A percentile compares a stretch with the other conserved stretches of the same genome.
Evolutionary conservation across 768 basidiomycete species (phyloP).

Genomic region (Lentinula aciculospora): DNA sequence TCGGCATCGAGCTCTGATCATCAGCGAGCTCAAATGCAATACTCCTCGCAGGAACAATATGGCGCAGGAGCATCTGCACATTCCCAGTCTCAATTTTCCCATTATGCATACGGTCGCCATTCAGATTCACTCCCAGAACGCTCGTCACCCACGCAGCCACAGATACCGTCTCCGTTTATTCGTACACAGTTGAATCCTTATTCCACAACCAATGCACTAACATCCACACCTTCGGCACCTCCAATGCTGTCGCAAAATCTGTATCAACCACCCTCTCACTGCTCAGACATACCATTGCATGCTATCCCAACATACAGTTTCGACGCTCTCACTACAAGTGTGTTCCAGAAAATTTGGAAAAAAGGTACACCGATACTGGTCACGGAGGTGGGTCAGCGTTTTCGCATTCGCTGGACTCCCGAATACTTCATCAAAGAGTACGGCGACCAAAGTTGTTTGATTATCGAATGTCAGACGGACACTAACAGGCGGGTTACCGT

Average conservation of each 20-base stretch:
- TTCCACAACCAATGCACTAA: background rate
- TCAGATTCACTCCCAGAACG: background rate
- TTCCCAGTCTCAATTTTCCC: background rate
- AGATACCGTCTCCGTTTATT: background rate
- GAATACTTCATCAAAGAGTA: conserved; percentile 72
- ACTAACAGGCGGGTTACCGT: conserved; percentile 58
- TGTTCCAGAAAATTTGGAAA: conserved; percentile 69
- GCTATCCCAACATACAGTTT: conserved; percentile 40
- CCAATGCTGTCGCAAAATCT: background rate
- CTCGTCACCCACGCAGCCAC: background rate
- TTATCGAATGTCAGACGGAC: conserved; percentile 82
- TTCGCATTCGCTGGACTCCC: conserved; percentile 75
- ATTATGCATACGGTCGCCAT: background rate
- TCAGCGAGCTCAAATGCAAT: background rate
- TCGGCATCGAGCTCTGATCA: background rate
- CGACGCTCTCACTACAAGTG: conserved; percentile 45
- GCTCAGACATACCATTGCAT: conserved; percentile 29
- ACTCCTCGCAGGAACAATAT: background rate
- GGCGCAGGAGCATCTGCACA: background rate
- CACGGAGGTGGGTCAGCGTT: conserved; percentile 53
- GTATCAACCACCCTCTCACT: conserved; percentile 1
- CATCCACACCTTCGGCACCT: background rate
- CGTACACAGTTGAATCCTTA: background rate
- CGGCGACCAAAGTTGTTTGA: conserved; percentile 55
- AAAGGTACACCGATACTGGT: conserved; percentile 77